phyloP scores from a whole-genome alignment of 2,329 filamentous ascomycete species.

The Curvularia hawaiiensis region DNA sequence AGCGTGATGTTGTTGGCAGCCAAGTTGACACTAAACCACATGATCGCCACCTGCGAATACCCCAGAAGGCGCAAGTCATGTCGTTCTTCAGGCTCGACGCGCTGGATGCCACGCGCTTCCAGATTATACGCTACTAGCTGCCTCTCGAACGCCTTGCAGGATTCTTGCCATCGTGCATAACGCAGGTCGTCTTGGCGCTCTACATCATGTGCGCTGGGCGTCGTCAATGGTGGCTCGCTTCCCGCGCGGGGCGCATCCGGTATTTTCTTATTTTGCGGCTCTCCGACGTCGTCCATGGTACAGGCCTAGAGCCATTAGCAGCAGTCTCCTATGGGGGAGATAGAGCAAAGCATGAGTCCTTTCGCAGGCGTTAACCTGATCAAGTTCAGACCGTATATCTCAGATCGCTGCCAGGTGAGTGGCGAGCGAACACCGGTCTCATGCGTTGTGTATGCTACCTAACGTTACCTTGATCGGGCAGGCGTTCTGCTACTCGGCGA shows the following conservation, averaged over 20 bases:
- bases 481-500: conserved; percentile 39
- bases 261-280: conserved; percentile 19
- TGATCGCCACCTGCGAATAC: conserved; percentile 60
- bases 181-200: not conserved
- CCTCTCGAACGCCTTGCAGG: conserved; percentile 46
- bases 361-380: conserved; percentile 60
- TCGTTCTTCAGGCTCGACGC: conserved; percentile 61
- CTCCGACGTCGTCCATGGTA: conserved; percentile 26
- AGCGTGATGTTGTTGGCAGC: conserved; percentile 68
- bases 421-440: conserved; percentile 45
- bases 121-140: conserved; percentile 58
- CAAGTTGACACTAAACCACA: conserved; percentile 68
- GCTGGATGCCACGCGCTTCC: conserved; percentile 65
- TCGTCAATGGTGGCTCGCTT: not conserved
- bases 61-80: conserved; percentile 58
- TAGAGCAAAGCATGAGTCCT: conserved; percentile 57
- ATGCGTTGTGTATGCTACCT: conserved; percentile 41
- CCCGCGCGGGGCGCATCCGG: conserved; percentile 31
- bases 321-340: conserved; percentile 14
- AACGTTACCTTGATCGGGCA: conserved; percentile 46
- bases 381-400: conserved; percentile 62
- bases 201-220: conserved; percentile 12
- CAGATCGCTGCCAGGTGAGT: conserved; percentile 45
- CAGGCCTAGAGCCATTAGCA: conserved; percentile 45
- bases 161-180: conserved; percentile 21